Base-by-base conservation (phyloP, 495 filamentous ascomycete genomes). In the Pseudoneurospora amorphoporcata region DNA sequence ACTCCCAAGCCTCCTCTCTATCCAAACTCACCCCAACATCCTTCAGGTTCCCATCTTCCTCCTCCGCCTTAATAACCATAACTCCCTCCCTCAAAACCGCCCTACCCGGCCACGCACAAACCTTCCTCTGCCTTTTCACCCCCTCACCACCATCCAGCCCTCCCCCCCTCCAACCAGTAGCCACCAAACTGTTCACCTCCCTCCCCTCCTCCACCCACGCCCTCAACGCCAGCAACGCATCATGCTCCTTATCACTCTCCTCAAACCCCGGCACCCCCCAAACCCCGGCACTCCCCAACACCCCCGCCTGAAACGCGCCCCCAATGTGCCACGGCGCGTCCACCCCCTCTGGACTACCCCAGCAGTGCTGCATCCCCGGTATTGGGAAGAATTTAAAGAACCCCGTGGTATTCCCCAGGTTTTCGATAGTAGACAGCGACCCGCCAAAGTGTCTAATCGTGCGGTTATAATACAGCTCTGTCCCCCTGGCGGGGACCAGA, bases 171-270 rank as follows among this genome's bases (percentile, higher is more conserved):
- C 79, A 87, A 16, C 81, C 81, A 39, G 85, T 87, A 17, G 84
- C 84, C 3, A 86, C 76, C 76, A 45, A 87, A 68, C 41, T 78
- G n/a, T 82, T 79, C 0, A 85, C 83, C 10, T 77, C 76, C 35
- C 53, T 76, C 0, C 79, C 84, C 12, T 80, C 73, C 77, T 89
- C 88, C 3, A 86, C 85, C 87, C 87, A 90, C 3, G 75, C 74
- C 78, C 87, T 81, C 69, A 90, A 72, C 19, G 86, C 86, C 70
- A 85, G 47, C 69, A 88, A 29, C 2, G 78, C 79, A 74, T 89
- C 85, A 72, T 87, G 82, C 29, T 80, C 73, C 19, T 76, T n/a
- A n/a, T n/a, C 41, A 45, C 85, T 83, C 16, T 75, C 72, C 72
- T 72, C 70, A 10, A 81, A 86, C 0, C 84, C 86, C 0, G 86